Conservation (phyloP, 2,329 filamentous ascomycete genomes). For the Pseudogymnoascus sp. region DNA sequence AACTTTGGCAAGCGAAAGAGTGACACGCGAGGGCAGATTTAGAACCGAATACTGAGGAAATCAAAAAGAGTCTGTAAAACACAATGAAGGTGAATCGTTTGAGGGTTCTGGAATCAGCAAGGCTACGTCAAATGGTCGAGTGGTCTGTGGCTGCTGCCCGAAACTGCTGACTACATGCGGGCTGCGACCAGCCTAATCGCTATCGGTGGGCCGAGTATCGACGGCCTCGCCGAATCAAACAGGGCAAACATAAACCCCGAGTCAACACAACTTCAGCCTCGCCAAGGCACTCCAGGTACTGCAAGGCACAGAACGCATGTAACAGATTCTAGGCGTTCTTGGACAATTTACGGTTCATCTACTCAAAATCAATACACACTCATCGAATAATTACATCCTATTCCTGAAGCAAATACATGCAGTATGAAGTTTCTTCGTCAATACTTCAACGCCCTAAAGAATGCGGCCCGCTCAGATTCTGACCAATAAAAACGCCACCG, state of each 20-base stretch:
- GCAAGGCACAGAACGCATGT: too few species aligned
- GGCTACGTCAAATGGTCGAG: slow-evolving; percentile 8
- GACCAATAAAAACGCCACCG: slow-evolving; percentile 9
- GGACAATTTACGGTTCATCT: neutral
- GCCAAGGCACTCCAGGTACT: neutral
- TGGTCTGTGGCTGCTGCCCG: slow-evolving; percentile 4
- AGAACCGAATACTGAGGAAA: neutral
- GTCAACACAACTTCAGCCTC: neutral
- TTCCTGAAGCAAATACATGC: slow-evolving; percentile 5
- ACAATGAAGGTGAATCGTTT: neutral
- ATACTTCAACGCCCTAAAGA: slow-evolving; percentile 1
- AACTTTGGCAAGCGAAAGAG: neutral
- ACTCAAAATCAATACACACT: neutral
- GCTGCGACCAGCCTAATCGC: slow-evolving; percentile 5
- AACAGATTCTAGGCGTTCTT: neutral
- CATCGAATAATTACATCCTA: neutral
- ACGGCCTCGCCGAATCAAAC: slow-evolving; percentile 2
- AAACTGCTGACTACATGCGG: neutral
- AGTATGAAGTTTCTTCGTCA: slow-evolving; percentile 5
- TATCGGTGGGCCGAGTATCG: neutral
- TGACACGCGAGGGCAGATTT: neutral
- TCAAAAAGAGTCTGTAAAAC: neutral
- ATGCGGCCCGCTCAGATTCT: slow-evolving; percentile 7
- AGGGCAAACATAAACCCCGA: neutral
- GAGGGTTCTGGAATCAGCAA: neutral